Evolutionary conservation across 2,329 filamentous ascomycete species (phyloP).

Genomic region (Corynespora cassiicola): DNA sequence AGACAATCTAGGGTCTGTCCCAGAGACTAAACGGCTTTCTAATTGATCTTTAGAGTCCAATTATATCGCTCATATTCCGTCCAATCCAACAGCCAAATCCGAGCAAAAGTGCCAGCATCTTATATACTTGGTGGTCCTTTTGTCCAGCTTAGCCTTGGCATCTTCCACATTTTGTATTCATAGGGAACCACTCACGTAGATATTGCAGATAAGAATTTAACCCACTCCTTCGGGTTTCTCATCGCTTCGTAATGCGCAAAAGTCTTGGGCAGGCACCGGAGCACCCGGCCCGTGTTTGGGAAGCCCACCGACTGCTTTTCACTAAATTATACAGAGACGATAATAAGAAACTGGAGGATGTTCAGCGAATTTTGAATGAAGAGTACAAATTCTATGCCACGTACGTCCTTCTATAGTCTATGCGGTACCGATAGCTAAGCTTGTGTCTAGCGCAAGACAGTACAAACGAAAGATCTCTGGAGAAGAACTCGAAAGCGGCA

Average conservation of each 20-base stretch:
- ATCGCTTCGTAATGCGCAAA: slow-evolving; percentile 2
- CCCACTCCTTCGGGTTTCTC: background rate
- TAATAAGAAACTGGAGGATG: slow-evolving; percentile 2
- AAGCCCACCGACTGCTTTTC: slow-evolving; percentile 4
- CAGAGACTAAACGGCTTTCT: too few relatives aligned
- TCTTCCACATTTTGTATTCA: background rate
- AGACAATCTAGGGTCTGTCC: too few relatives aligned
- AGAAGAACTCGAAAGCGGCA: slow-evolving; percentile 1
- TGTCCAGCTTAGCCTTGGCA: background rate
- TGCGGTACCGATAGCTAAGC: background rate
- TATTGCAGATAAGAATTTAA: background rate
- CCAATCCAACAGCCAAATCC: background rate
- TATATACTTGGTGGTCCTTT: slow-evolving; percentile 5
- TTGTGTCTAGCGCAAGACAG: slow-evolving; percentile 1
- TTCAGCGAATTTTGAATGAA: background rate
- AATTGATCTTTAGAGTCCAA: too few relatives aligned
- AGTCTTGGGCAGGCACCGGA: slow-evolving; percentile 1
- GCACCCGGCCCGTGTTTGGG: slow-evolving; percentile 4
- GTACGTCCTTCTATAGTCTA: background rate
- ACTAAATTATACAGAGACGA: slow-evolving; percentile 2
- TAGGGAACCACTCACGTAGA: background rate
- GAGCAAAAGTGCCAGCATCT: background rate
- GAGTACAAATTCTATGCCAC: slow-evolving; percentile 1
- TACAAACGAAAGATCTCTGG: slow-evolving; percentile 6
- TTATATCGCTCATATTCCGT: background rate